These are phyloP conservation scores for Cercophora samala DNA, from an alignment of 495 filamentous ascomycete species.

Conservation along the genomic window DNA sequence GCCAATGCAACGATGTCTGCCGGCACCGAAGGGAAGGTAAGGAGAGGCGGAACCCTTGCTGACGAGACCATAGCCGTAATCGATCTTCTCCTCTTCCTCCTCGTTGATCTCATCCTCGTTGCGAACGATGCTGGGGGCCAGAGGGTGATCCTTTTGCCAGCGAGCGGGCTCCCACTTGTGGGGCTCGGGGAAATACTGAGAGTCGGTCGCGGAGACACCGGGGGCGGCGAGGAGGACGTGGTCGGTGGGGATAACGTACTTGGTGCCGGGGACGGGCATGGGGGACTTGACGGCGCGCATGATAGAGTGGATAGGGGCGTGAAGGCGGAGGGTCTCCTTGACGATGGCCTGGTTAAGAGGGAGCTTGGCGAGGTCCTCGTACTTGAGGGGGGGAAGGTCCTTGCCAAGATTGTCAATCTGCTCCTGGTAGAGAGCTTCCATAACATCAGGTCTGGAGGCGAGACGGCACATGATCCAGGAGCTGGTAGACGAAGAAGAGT, in stretches of 20 bases:
- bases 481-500: conserved; percentile 77
- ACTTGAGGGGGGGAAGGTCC: conserved; percentile 60
- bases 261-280: conserved; percentile 72
- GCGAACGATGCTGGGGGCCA: conserved; percentile 44
- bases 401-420: conserved; percentile 61
- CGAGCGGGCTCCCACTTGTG: conserved; percentile 81
- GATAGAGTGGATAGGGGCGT: conserved; percentile 81
- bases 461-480: conserved; percentile 80
- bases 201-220: conserved; percentile 66
- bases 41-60: conserved; percentile 82
- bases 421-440: conserved; percentile 74
- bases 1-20: conserved; percentile 90
- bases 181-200: conserved; percentile 76
- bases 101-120: conserved; percentile 43
- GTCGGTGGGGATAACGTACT: conserved; percentile 69
- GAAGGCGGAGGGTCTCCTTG: conserved; percentile 76
- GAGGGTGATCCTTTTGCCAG: conserved; percentile 61
- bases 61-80: conserved; percentile 92
- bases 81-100: conserved; percentile 71
- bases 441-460: conserved; percentile 66
- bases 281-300: conserved; percentile 80
- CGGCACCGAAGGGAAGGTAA: conserved; percentile 93
- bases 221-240: conserved; percentile 80
- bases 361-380: conserved; percentile 65
- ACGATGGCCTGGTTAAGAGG: conserved; percentile 67